phyloP scores from a whole-genome alignment of 2,329 filamentous ascomycete genomes.

The Aspergillus candidus region DNA sequence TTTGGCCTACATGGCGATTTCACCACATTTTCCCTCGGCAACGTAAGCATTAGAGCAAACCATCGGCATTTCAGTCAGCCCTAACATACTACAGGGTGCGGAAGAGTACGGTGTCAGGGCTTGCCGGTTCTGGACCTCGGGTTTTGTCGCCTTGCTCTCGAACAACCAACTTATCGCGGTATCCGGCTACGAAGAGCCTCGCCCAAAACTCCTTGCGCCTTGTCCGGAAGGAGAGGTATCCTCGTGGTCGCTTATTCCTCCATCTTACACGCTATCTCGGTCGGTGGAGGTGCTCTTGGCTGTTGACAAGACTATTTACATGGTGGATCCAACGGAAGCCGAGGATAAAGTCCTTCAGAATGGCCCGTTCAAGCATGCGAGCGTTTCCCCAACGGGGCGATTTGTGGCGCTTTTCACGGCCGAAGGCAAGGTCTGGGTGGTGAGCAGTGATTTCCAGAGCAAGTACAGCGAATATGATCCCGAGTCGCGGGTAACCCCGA shows the following conservation, averaged over 20 bases:
- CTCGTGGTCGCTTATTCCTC: constrained; percentile 84
- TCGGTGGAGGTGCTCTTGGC: constrained; percentile 90
- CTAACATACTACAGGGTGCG: constrained; percentile 51
- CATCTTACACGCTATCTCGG: constrained; percentile 78
- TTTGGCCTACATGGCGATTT: constrained; percentile 92
- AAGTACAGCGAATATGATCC: constrained; percentile 89
- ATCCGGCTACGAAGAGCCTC: constrained; percentile 82
- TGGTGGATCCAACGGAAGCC: constrained; percentile 80
- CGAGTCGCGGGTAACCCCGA: constrained; percentile 73
- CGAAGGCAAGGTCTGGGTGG: constrained; percentile 81
- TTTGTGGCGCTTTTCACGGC: constrained; percentile 83
- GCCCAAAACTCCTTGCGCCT: constrained; percentile 72
- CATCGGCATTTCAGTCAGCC: no score
- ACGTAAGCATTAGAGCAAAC: constrained; percentile 42
- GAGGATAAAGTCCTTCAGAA: constrained; percentile 88
- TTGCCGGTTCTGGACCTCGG: constrained; percentile 86
- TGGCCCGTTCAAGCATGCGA: constrained; percentile 85
- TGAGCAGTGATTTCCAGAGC: constrained; percentile 91
- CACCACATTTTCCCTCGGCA: constrained; percentile 84
- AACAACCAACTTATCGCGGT: constrained; percentile 86
- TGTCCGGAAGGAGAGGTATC: constrained; percentile 73
- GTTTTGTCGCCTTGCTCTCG: constrained; percentile 85
- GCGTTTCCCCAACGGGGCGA: constrained; percentile 83
- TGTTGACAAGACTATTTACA: constrained; percentile 74
- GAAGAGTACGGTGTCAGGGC: constrained; percentile 81